These are phyloP conservation scores for Cryphonectria nitschkei DNA, from an alignment of 2,329 filamentous ascomycete species.

Conservation along the genomic window DNA sequence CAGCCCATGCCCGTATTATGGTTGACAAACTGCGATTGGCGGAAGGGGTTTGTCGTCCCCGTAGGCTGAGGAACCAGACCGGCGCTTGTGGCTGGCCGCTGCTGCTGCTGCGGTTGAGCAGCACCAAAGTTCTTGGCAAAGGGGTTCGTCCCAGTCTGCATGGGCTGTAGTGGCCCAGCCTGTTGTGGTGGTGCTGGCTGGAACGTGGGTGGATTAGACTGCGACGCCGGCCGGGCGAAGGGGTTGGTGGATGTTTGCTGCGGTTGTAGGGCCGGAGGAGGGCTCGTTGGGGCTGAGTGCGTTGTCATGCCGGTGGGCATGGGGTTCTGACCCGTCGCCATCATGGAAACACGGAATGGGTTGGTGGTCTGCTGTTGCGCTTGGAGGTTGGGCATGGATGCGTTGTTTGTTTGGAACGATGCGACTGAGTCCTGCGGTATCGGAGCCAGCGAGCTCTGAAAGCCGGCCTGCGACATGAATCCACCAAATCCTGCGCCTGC, in stretches of 20 bases:
- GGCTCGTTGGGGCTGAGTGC: constrained; percentile 42
- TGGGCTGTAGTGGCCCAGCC: constrained; percentile 46
- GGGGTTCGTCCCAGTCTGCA: constrained; percentile 62
- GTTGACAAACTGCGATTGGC: constrained; percentile 87
- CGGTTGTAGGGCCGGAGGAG: constrained; percentile 49
- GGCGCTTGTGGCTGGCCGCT: constrained; percentile 49
- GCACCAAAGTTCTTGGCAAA: constrained; percentile 55
- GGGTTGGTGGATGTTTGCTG: constrained; percentile 75
- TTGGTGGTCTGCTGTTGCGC: constrained; percentile 73
- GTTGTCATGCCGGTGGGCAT: constrained; percentile 50
- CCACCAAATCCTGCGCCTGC: constrained; percentile 83
- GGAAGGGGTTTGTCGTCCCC: constrained; percentile 91
- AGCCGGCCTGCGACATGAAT: constrained; percentile 68
- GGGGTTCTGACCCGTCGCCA: constrained; percentile 57
- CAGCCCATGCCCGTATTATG: constrained; percentile 86
- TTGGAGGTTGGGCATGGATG: constrained; percentile 49
- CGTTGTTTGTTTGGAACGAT: constrained; percentile 50
- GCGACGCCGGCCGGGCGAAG: constrained; percentile 71
- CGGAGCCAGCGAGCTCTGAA: constrained; percentile 56
- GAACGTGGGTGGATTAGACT: constrained; percentile 46
- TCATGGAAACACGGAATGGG: constrained; percentile 91
- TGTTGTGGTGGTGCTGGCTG: constrained; percentile 42
- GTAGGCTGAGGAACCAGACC: constrained; percentile 75
- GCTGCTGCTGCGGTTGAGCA: constrained; percentile 40
- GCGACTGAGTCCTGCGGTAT: constrained; percentile 62